These are phyloP conservation scores for Ustilago sp. DNA, from an alignment of 1,284 basidiomycete genomes.

Conservation along the genomic window DNA sequence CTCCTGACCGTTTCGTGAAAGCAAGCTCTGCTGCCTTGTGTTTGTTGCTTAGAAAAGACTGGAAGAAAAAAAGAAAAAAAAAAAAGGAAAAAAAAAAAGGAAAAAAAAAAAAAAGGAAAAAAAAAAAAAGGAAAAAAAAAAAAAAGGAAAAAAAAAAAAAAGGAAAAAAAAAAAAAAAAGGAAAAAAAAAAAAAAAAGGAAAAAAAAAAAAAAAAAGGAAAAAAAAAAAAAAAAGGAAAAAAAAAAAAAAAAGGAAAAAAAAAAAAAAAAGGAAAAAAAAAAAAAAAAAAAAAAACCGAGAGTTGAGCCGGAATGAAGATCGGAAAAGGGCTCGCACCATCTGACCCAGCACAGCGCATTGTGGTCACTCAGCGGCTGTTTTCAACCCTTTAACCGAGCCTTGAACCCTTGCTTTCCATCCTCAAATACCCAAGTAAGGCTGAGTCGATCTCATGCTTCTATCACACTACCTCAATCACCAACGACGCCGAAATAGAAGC, in stretches of 20 bases:
- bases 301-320: not conserved
- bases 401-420: not conserved
- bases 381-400: constrained; percentile 6
- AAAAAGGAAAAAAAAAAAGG: not conserved
- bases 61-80: constrained; percentile 2
- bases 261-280: constrained; percentile 1
- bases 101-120: constrained; percentile 1
- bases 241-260: constrained; percentile 1
- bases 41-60: constrained; percentile 3
- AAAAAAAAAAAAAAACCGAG: not conserved
- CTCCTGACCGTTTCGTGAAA: not conserved
- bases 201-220: constrained; percentile 1
- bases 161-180: not conserved
- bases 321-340: constrained; percentile 11
- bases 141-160: constrained; percentile 1
- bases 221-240: constrained; percentile 1
- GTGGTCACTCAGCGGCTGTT: not conserved
- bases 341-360: not conserved
- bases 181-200: not conserved
- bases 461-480: not conserved
- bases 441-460: constrained; percentile 1
- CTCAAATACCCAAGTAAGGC: not conserved
- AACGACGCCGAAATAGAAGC: not conserved
- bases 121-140: not conserved
- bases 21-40: constrained; percentile 2